Conservation (phyloP, 495 filamentous ascomycete genomes). For the Lichenothelia convexa region DNA sequence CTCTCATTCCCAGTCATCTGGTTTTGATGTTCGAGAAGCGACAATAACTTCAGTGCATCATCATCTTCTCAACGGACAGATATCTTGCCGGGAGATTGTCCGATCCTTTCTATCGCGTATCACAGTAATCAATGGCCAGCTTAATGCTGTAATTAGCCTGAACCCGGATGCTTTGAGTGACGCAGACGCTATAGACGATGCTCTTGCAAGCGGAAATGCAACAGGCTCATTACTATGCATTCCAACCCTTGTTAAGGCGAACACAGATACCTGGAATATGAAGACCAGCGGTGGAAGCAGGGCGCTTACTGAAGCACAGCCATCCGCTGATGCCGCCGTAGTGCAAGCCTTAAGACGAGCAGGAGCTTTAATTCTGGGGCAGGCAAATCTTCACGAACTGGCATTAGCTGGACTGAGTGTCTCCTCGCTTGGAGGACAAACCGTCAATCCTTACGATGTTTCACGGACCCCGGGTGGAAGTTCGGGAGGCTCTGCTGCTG, state of each 20-base stretch:
- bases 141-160: slow-evolving; percentile 38
- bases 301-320: slow-evolving; percentile 27
- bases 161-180: slow-evolving; percentile 30
- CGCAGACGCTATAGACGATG: slow-evolving; percentile 30
- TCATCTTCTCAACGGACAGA: slow-evolving; percentile 27
- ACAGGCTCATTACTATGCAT: slow-evolving; percentile 35
- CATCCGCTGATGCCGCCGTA: slow-evolving; percentile 28
- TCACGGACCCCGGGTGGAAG: slow-evolving; percentile 45
- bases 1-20: neutral
- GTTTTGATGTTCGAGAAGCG: slow-evolving; percentile 34
- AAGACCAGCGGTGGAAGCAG: slow-evolving; percentile 36
- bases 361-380: slow-evolving; percentile 48
- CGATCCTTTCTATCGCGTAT: slow-evolving; percentile 37
- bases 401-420: slow-evolving; percentile 43
- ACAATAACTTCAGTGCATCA: slow-evolving; percentile 36
- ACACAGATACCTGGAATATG: slow-evolving; percentile 33
- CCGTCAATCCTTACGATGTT: slow-evolving; percentile 42
- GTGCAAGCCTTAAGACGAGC: slow-evolving; percentile 32
- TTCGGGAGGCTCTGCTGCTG: slow-evolving; percentile 42
- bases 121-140: slow-evolving; percentile 31
- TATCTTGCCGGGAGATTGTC: slow-evolving; percentile 34
- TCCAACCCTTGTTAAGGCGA: slow-evolving; percentile 46
- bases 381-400: slow-evolving; percentile 47
- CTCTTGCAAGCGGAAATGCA: slow-evolving; percentile 25
- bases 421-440: slow-evolving; percentile 43